A percentile compares a stretch with the other conserved stretches of the same genome.
Conservation (phyloP, 2,329 filamentous ascomycete genomes). For the Microcyclospora pomicola region DNA sequence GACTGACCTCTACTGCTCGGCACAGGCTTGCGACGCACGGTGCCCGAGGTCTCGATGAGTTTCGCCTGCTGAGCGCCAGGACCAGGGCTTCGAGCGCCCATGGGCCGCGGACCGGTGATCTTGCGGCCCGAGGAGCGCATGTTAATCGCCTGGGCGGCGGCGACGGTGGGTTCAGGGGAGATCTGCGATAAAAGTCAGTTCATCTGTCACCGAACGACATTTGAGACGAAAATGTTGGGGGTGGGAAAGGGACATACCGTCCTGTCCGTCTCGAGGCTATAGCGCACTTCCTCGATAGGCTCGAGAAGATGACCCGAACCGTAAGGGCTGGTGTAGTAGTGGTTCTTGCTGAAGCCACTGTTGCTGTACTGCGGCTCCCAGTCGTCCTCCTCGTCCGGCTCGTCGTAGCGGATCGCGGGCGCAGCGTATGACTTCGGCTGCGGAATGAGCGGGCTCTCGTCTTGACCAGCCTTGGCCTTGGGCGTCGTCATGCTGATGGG, state of each 20-base stretch:
- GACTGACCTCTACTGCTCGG: constrained; percentile 11
- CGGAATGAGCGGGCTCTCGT: constrained; percentile 47
- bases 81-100: constrained; percentile 27
- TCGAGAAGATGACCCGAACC: constrained; percentile 29
- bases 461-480: constrained; percentile 36
- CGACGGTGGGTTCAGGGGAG: constrained; percentile 17
- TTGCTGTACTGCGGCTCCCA: constrained; percentile 21
- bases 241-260: background rate
- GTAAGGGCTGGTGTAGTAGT: constrained; percentile 22
- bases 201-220: too few relatives aligned
- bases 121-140: constrained; percentile 27
- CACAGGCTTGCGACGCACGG: constrained; percentile 18
- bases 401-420: constrained; percentile 2
- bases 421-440: constrained; percentile 11
- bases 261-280: constrained; percentile 35
- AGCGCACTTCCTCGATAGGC: constrained; percentile 38
- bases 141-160: constrained; percentile 15
- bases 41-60: constrained; percentile 10
- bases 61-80: constrained; percentile 4
- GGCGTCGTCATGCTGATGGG: constrained; percentile 21
- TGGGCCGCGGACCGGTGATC: constrained; percentile 36
- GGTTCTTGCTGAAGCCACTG: constrained; percentile 20
- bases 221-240: too few relatives aligned
- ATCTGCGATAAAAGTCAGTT: constrained; percentile 5
- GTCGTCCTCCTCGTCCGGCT: constrained; percentile 15